Base-by-base conservation (phyloP, 345 rosid species). In the Eucalyptus viminalis region DNA sequence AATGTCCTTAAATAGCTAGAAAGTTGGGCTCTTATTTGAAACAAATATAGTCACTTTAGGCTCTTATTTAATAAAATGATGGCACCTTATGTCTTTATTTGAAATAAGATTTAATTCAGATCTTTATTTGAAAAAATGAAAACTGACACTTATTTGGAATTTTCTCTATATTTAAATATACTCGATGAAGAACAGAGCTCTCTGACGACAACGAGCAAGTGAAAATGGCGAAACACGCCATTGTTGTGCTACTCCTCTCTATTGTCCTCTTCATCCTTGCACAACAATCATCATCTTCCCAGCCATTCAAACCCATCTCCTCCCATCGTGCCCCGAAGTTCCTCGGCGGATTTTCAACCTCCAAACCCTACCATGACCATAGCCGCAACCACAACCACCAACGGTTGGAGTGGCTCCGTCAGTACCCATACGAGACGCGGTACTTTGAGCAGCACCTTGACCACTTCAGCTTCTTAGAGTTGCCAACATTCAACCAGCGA, bases 401-500 rank as follows among this genome's bases (percentile, higher is more conserved):
- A 19, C 22, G 53, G 21, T 1, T 22, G 8, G 40, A 76, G 83
- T 15, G 4, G 47, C 27, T 44, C 8, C 58, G 17, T 9, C 89
- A 22, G 31, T 90, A 89, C 91, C 90, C 4, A 15, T 96, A 96
- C 91, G 95, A 96, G 87, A 95, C 94, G 9, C 92, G 91, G 87
- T 95, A 92, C 86, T 94, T 94, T 88, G 47, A 91, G 87, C 99
- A 96, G 91, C 91, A 81, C 60, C 95, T 96, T 51, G 99, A 96
- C 88, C 97, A 95, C 90, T 96, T 96, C 94, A 95, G 97, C 93
- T 96, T 96, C 94, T 89, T 93, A 12, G 93, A 94, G 87, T 93
- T 93, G 89, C 94, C 95, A n/a, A 92, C 69, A 25, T 96, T 95
- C 93, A 88, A 91, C 80, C 97, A 95, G 86, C 94, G 97, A 11